Evolutionary conservation across 495 filamentous ascomycete genomes (phyloP).

Genomic region (Hypomontagnella submonticulosa): DNA sequence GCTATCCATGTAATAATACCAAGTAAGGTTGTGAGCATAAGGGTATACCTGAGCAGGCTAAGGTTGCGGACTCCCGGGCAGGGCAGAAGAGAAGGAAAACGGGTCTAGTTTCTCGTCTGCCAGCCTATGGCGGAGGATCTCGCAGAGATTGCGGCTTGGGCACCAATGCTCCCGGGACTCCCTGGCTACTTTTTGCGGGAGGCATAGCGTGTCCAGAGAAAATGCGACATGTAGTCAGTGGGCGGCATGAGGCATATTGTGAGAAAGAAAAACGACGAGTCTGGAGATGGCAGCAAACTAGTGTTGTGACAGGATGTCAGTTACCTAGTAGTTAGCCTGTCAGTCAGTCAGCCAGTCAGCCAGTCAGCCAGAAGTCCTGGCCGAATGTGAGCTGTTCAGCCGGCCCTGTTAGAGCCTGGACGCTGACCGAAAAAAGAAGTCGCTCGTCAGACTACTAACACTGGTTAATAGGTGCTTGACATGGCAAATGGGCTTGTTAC

Average conservation of each 20-base stretch:
- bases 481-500: conserved; percentile 3
- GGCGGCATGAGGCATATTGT: conserved; percentile 42
- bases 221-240: conserved; percentile 44
- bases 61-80: conserved; percentile 43
- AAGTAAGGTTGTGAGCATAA: conserved; percentile 42
- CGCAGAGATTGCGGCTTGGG: conserved; percentile 55
- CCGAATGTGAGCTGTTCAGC: conserved; percentile 28
- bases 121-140: conserved; percentile 51
- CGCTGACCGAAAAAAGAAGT: conserved; percentile 42
- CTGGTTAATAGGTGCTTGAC: conserved; percentile 32
- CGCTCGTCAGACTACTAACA: conserved; percentile 25
- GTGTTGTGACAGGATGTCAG: conserved; percentile 31
- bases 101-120: conserved; percentile 42
- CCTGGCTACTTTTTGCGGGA: conserved; percentile 49
- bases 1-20: conserved; percentile 40
- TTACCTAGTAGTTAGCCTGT: too few relatives aligned
- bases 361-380: conserved; percentile 4
- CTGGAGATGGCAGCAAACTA: conserved; percentile 39
- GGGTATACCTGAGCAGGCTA: conserved; percentile 40
- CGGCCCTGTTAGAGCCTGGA: conserved; percentile 38
- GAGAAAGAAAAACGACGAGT: conserved; percentile 31
- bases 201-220: conserved; percentile 44
- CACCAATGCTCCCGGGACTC: conserved; percentile 60
- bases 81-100: conserved; percentile 40
- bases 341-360: conserved; percentile 2